A percentile compares a stretch with the other conserved stretches of the same genome.
Evolutionary conservation across 352 stramenopile species (phyloP).

Genomic region (Phytophthora europaea): DNA sequence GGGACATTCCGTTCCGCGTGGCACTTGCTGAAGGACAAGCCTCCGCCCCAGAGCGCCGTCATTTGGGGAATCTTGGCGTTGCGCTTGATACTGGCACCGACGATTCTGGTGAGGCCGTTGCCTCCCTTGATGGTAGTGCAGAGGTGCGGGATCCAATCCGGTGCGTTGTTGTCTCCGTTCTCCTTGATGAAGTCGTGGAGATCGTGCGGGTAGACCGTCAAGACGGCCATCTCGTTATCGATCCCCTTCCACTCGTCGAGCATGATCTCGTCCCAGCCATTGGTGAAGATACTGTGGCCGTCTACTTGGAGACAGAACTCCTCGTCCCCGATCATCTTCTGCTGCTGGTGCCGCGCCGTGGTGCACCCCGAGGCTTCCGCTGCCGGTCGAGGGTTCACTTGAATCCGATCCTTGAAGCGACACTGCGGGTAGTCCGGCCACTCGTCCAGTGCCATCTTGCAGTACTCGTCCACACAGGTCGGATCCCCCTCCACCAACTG

Average conservation of each 20-base stretch:
- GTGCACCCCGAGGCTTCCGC: slow-evolving; percentile 83
- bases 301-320: slow-evolving; percentile 88
- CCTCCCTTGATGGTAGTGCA: slow-evolving; percentile 73
- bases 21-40: slow-evolving; percentile 83
- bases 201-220: slow-evolving; percentile 81
- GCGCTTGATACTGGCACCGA: slow-evolving; percentile 80
- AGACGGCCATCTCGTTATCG: slow-evolving; percentile 82
- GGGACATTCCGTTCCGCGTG: slow-evolving; percentile 74
- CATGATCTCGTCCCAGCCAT: slow-evolving; percentile 74
- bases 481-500: slow-evolving; percentile 73
- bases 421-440: slow-evolving; percentile 68
- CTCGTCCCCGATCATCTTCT: slow-evolving; percentile 72
- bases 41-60: slow-evolving; percentile 70
- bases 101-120: slow-evolving; percentile 69
- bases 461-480: slow-evolving; percentile 79
- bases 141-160: slow-evolving; percentile 71
- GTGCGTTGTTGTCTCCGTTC: slow-evolving; percentile 77
- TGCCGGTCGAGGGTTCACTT: slow-evolving; percentile 63
- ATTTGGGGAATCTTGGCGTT: slow-evolving; percentile 73
- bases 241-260: slow-evolving; percentile 70
- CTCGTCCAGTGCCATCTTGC: slow-evolving; percentile 62
- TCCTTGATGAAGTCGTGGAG: slow-evolving; percentile 76
- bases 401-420: slow-evolving; percentile 65
- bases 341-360: slow-evolving; percentile 76
- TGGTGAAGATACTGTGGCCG: slow-evolving; percentile 84